phyloP scores from a whole-genome alignment of 345 rosid genomes.

The Melaleuca quinquenervia region DNA sequence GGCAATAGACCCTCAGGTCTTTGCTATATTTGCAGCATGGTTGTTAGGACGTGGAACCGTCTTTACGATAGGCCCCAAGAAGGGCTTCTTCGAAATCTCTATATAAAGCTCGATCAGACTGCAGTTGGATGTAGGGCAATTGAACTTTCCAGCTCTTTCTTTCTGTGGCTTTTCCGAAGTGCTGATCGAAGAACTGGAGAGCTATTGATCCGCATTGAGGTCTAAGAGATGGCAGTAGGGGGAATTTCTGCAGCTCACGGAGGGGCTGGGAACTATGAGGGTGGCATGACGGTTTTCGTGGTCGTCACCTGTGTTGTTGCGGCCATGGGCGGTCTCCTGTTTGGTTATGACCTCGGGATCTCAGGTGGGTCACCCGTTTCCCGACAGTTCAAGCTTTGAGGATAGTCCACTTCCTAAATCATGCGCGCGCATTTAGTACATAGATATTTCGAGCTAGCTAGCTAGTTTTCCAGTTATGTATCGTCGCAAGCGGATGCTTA shows the following conservation, averaged over 20 bases:
- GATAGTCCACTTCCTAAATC: background rate
- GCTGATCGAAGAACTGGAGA: background rate
- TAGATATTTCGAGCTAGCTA: no score
- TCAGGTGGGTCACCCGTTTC: constrained; percentile 26
- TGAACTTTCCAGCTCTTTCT: background rate
- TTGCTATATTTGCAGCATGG: background rate
- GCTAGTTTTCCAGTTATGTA: background rate
- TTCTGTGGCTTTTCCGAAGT: background rate
- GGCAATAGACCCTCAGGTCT: background rate
- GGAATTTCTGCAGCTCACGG: constrained; percentile 20
- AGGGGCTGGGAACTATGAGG: constrained; percentile 27
- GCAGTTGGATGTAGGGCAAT: background rate
- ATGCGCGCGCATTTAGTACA: background rate
- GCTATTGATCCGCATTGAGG: background rate
- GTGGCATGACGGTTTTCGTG: constrained; percentile 47
- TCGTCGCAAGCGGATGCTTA: background rate
- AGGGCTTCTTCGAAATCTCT: no score
- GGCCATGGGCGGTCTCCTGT: constrained; percentile 78
- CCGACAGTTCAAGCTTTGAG: background rate
- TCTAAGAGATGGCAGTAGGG: constrained; percentile 16
- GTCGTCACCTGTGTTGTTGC: constrained; percentile 61
- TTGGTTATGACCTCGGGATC: constrained; percentile 79
- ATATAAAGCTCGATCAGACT: background rate
- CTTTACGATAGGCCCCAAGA: background rate
- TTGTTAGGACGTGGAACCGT: background rate